phyloP scores from a whole-genome alignment of 305 asterid species.

The Fraxinus floribunda region DNA sequence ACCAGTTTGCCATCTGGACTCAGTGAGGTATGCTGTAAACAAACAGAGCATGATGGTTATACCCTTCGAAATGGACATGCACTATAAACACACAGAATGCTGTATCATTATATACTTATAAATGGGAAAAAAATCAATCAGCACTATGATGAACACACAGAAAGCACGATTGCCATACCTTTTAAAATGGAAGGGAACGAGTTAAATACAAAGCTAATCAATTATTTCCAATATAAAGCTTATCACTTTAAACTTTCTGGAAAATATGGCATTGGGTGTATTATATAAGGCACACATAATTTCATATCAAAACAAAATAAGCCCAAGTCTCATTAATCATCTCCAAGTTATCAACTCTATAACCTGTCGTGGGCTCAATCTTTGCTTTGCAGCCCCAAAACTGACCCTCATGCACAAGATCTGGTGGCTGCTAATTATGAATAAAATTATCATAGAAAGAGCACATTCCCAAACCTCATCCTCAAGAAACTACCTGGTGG shows the following conservation, averaged over 20 bases:
- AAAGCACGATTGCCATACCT: neutral
- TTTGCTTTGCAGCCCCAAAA: neutral
- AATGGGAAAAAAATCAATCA: neutral
- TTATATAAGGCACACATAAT: neutral
- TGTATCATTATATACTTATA: neutral
- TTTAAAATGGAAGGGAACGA: neutral
- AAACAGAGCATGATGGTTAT: slow-evolving; percentile 16
- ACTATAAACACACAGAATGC: neutral
- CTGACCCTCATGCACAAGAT: neutral
- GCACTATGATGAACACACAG: neutral
- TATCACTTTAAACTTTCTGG: neutral
- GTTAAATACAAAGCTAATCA: neutral
- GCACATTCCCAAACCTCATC: neutral
- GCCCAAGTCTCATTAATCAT: neutral
- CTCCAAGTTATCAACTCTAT: slow-evolving; percentile 6
- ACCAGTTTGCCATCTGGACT: slow-evolving; percentile 48
- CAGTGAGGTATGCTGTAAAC: slow-evolving; percentile 49
- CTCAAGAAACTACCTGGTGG: neutral
- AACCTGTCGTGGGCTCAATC: neutral
- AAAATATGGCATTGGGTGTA: neutral
- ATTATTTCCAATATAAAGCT: neutral
- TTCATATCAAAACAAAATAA: slow-evolving; percentile 2
- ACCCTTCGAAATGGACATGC: neutral
- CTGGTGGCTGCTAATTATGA: neutral
- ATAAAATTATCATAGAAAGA: neutral